These are phyloP conservation scores for Russula virescens DNA, from an alignment of 768 basidiomycete genomes.

Conservation along the genomic window DNA sequence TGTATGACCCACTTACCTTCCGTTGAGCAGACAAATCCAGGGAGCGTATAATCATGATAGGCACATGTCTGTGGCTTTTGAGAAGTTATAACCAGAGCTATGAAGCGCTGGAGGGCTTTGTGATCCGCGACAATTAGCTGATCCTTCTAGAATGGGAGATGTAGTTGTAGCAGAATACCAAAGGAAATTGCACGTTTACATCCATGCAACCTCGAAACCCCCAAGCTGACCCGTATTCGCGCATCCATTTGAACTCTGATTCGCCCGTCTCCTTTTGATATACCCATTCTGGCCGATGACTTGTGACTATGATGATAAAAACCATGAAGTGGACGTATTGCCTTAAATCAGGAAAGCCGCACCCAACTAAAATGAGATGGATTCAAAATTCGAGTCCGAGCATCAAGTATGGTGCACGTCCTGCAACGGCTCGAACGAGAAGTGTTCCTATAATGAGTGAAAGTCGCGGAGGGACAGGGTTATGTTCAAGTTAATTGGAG, in stretches of 20 bases:
- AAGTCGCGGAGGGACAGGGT: neutral
- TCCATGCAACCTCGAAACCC: constrained; percentile 23
- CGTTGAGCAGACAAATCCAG: constrained; percentile 24
- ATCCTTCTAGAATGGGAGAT: constrained; percentile 27
- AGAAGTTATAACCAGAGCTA: constrained; percentile 29
- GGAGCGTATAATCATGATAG: constrained; percentile 18
- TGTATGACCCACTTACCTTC: constrained; percentile 21
- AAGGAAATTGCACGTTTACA: constrained; percentile 8
- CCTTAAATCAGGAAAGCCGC: neutral
- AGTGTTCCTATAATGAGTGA: neutral
- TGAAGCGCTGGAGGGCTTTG: constrained; percentile 30
- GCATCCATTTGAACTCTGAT: constrained; percentile 25
- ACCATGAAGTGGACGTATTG: too few species aligned
- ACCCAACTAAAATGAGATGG: constrained; percentile 14
- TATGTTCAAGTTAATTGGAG: neutral
- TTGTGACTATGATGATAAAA: constrained; percentile 6
- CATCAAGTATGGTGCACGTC: neutral
- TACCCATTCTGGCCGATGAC: constrained; percentile 25
- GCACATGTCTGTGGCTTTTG: constrained; percentile 25
- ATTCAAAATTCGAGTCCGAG: constrained; percentile 6
- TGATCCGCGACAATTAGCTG: constrained; percentile 29
- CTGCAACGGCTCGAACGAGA: neutral
- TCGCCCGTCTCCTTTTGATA: constrained; percentile 29
- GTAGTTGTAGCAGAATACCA: neutral
- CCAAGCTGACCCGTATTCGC: constrained; percentile 28